These are phyloP conservation scores for Chaetoceros tenuissimus DNA, from an alignment of 108 stramenopile species.

Conservation along the genomic window DNA sequence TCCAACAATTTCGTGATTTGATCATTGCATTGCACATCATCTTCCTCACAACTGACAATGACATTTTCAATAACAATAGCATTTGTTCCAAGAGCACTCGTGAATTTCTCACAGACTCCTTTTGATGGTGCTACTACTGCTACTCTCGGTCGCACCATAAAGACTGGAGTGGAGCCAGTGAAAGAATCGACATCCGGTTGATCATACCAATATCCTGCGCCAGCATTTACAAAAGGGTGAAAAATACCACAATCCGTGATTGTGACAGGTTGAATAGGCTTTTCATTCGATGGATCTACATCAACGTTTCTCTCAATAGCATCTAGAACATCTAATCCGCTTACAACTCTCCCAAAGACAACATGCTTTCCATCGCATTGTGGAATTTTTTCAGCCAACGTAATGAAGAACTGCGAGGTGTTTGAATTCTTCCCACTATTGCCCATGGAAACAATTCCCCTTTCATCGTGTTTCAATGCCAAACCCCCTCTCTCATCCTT, in stretches of 20 bases:
- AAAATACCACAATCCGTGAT: slow-evolving; percentile 76
- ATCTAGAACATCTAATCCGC: slow-evolving; percentile 68
- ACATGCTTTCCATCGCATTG: slow-evolving; percentile 94
- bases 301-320: too few relatives aligned
- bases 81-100: slow-evolving; percentile 27
- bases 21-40: slow-evolving; percentile 11
- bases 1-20: slow-evolving; percentile 21
- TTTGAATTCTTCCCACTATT: slow-evolving; percentile 94
- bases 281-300: slow-evolving; percentile 20
- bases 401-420: slow-evolving; percentile 89
- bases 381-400: slow-evolving; percentile 53
- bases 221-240: slow-evolving; percentile 37
- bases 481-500: slow-evolving; percentile 89
- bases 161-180: slow-evolving; percentile 55
- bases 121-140: slow-evolving; percentile 49
- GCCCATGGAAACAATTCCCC: slow-evolving; percentile 85
- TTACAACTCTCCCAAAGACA: slow-evolving; percentile 85
- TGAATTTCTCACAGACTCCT: slow-evolving; percentile 38
- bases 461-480: slow-evolving; percentile 60
- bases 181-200: slow-evolving; percentile 64
- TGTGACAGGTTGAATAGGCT: slow-evolving; percentile 33
- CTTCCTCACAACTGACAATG: slow-evolving; percentile 6
- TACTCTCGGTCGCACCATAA: slow-evolving; percentile 63
- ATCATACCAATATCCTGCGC: slow-evolving; percentile 75
- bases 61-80: slow-evolving; percentile 17